Percentiles rank a stretch among this genome's conserved stretches.
Evolutionary conservation across 805 yeast genomes (phyloP).

Genomic region (Crinitomyces ghanaensis): DNA sequence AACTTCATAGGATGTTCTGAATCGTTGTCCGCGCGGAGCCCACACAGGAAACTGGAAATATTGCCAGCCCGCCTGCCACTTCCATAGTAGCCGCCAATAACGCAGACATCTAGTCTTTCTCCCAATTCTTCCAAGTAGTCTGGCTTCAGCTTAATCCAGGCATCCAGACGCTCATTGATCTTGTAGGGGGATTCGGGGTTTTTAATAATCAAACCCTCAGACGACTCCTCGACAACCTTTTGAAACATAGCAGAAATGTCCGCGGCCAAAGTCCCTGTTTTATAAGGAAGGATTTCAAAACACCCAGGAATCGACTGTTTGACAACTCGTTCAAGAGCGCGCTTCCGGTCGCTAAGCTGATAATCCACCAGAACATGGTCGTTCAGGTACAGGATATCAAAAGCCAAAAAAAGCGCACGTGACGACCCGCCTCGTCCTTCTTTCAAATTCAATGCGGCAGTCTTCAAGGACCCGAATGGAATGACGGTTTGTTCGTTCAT

Average conservation of each 20-base stretch:
- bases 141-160: conserved; percentile 89
- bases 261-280: conserved; percentile 32
- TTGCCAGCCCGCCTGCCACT: conserved; percentile 36
- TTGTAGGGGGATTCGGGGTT: conserved; percentile 45
- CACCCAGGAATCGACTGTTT: conserved; percentile 19
- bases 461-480: conserved; percentile 73
- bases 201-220: conserved; percentile 80
- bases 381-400: conserved; percentile 65
- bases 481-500: conserved; percentile 37
- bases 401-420: conserved; percentile 34
- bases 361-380: conserved; percentile 46
- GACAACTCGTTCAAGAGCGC: conserved; percentile 35
- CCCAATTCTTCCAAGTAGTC: conserved; percentile 81
- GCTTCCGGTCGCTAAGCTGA: conserved; percentile 47
- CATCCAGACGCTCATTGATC: conserved; percentile 46
- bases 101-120: conserved; percentile 67
- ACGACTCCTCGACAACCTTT: conserved; percentile 41
- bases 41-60: conserved; percentile 56
- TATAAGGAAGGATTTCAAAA: conserved; percentile 22
- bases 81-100: conserved; percentile 70
- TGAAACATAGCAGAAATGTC: conserved; percentile 49
- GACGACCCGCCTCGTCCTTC: conserved; percentile 24
- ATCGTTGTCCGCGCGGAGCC: conserved; percentile 39
- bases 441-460: conserved; percentile 49
- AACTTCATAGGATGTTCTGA: conserved; percentile 28